Evolutionary conservation across 805 yeast genomes (phyloP).

Genomic region (Metschnikowia reukaufii): DNA sequence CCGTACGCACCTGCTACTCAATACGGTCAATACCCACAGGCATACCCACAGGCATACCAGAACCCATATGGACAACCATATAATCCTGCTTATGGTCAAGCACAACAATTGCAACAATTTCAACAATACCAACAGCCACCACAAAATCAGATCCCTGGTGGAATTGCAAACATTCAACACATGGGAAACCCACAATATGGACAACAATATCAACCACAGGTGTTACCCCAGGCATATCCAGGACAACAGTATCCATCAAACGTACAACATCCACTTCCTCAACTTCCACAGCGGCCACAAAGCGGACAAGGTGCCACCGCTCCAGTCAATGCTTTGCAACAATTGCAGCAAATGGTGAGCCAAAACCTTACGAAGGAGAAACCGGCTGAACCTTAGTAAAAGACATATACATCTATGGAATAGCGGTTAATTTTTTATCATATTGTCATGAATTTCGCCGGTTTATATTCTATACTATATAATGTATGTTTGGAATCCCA

Average conservation of each 20-base stretch:
- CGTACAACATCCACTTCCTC: conserved; percentile 1
- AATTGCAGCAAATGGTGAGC: conserved; percentile 21
- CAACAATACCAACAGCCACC: conserved; percentile 24
- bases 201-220: conserved; percentile 15
- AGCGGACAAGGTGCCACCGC: background rate
- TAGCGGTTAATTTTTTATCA: no score
- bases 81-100: conserved; percentile 8
- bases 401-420: background rate
- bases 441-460: no score
- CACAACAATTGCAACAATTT: conserved; percentile 8
- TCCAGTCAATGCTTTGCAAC: conserved; percentile 15
- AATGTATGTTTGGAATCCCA: background rate
- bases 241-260: conserved; percentile 1
- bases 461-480: background rate
- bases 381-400: background rate
- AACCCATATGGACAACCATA: conserved; percentile 17
- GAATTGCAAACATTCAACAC: conserved; percentile 16
- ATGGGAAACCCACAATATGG: conserved; percentile 17
- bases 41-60: conserved; percentile 12
- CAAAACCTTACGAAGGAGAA: conserved; percentile 12
- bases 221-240: conserved; percentile 4
- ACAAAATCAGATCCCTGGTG: conserved; percentile 22
- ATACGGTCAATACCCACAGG: conserved; percentile 9
- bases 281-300: background rate
- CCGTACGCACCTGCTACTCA: conserved; percentile 9